phyloP scores from a whole-genome alignment of 495 filamentous ascomycete genomes.

The Schizothecium vesticola region DNA sequence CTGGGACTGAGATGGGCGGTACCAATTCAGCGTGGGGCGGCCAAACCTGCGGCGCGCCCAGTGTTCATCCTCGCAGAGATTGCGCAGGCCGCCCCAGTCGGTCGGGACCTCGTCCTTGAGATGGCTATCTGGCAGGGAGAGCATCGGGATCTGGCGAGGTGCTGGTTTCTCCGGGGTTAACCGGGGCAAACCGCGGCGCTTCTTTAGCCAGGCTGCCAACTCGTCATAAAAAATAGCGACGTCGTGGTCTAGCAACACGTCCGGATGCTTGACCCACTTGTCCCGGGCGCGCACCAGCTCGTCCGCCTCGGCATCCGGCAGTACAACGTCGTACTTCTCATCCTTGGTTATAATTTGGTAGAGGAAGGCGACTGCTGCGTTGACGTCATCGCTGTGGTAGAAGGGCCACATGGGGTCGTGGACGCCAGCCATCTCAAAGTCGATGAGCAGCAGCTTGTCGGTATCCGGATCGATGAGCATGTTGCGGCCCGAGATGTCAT shows the following conservation, averaged over 20 bases:
- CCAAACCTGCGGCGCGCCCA: no score
- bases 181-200: background rate
- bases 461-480: slow-evolving; percentile 10
- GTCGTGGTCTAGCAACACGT: slow-evolving; percentile 24
- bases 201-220: slow-evolving; percentile 15
- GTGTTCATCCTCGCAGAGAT: no score
- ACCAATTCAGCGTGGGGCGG: background rate
- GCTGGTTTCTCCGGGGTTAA: background rate
- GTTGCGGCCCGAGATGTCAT: slow-evolving; percentile 15
- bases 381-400: no score
- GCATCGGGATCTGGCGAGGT: background rate
- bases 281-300: slow-evolving; percentile 4
- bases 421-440: no score
- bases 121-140: background rate
- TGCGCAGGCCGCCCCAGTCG: no score
- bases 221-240: slow-evolving; percentile 5
- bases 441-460: slow-evolving; percentile 10
- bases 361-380: no score
- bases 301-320: slow-evolving; percentile 18
- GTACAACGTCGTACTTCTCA: no score
- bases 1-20: background rate
- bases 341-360: no score
- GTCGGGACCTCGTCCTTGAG: background rate
- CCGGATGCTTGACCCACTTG: slow-evolving; percentile 21
- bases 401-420: no score